A percentile compares a stretch with the other conserved stretches of the same genome.
Conservation (phyloP, 2,329 filamentous ascomycete species). For the Colletotrichum liriopes region DNA sequence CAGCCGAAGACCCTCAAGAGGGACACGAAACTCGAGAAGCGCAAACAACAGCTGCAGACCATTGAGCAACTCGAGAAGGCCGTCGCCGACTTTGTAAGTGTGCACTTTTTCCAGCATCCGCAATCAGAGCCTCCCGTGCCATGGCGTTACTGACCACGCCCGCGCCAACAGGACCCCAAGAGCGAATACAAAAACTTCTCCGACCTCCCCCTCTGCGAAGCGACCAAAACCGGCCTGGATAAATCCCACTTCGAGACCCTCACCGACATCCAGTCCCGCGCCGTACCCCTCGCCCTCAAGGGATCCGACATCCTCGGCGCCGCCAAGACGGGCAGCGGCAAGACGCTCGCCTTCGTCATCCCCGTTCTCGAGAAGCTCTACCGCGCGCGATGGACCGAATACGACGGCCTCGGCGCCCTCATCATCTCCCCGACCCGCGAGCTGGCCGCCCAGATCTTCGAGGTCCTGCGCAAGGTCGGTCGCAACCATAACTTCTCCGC, state of each 20-base stretch:
- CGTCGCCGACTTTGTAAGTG: conserved; percentile 59
- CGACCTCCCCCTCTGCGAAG: conserved; percentile 87
- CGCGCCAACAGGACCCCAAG: conserved; percentile 69
- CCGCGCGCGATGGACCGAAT: conserved; percentile 88
- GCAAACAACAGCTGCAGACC: conserved; percentile 59
- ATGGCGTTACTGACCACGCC: background rate
- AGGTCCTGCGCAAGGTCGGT: conserved; percentile 92
- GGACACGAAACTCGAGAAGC: conserved; percentile 44
- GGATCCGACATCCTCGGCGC: conserved; percentile 92
- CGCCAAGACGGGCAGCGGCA: conserved; percentile 95
- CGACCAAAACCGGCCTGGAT: conserved; percentile 85
- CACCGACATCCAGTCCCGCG: conserved; percentile 92
- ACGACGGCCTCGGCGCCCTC: conserved; percentile 91
- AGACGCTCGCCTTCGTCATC: conserved; percentile 93
- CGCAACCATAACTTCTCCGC: conserved; percentile 92
- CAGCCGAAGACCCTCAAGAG: conserved; percentile 55
- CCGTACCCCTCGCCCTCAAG: conserved; percentile 90
- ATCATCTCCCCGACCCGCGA: conserved; percentile 96
- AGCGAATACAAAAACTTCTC: conserved; percentile 78
- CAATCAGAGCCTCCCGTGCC: too few species aligned
- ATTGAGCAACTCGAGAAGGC: conserved; percentile 57
- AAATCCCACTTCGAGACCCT: conserved; percentile 90
- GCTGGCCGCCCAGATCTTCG: conserved; percentile 96
- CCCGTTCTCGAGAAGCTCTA: conserved; percentile 95
- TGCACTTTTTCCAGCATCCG: background rate